A percentile compares a stretch with the other conserved stretches of the same genome.
phyloP scores from a whole-genome alignment of 2,329 filamentous ascomycete genomes.

The Paracorniculantispora psalliotae region DNA sequence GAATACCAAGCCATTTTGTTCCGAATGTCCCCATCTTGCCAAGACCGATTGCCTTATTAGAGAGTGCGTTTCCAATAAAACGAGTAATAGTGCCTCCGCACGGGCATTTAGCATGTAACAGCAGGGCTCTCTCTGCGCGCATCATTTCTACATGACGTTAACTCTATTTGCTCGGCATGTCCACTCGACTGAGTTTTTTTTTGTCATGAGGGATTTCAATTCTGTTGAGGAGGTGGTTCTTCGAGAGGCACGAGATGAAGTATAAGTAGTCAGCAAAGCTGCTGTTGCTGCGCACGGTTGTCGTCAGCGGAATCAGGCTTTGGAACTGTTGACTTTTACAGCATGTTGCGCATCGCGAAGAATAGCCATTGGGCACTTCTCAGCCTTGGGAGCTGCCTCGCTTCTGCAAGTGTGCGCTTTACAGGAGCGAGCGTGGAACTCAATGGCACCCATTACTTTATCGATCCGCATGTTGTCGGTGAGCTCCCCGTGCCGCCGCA shows the following conservation, averaged over 20 bases:
- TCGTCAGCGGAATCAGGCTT: no score
- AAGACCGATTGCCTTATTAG: conserved; percentile 1
- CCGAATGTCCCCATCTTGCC: conserved; percentile 3
- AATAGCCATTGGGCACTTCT: neutral
- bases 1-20: no score
- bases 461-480: conserved; percentile 7
- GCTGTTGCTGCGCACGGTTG: no score
- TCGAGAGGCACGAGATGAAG: neutral
- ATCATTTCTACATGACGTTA: neutral
- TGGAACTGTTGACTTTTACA: no score
- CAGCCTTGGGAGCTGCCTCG: neutral
- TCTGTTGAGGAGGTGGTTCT: no score
- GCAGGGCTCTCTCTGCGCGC: neutral
- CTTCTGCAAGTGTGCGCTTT: neutral
- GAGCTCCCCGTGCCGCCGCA: neutral
- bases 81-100: neutral
- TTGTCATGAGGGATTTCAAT: neutral
- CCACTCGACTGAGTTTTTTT: neutral
- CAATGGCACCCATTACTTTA: conserved; percentile 3
- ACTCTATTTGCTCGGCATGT: neutral
- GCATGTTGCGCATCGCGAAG: neutral
- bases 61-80: no score
- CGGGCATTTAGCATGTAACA: neutral
- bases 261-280: neutral
- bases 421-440: conserved; percentile 8